Evolutionary conservation across 1,284 basidiomycete genomes (phyloP), one percentile per base, ranked within the genome.

Genomic region (Rugosomyces carneus): DNA sequence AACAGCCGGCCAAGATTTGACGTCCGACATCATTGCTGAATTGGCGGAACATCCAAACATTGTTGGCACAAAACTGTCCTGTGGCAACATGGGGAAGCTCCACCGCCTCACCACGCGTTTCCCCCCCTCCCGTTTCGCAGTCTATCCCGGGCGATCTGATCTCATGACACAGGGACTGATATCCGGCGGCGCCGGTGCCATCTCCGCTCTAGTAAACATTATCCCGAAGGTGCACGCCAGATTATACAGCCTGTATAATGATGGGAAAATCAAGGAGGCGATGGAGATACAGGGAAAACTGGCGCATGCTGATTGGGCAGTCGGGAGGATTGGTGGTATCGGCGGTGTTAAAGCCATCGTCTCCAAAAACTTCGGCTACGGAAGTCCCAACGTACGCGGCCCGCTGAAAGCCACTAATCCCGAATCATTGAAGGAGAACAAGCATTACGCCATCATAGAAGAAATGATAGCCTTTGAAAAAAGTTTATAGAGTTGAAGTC

Each of bases 31-130:
- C 42, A 78, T 96, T 23, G 36, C 18, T 8, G 18, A 7, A 6
- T 15, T 94, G 26, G 80, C 86, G 3, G 64, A 75, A 43, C 91
- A 94, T 60, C 88, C 87, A 9, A 93, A 93, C 68, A 90, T 92
- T 57, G 88, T 93, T 53, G 92, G 91, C 49, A 84, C 81, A 43
- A 94, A 93, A 67, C 74, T 93, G 36, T 93, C 91, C 31, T 92
- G 89, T 59, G 89, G 84, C 4, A 83, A 81, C 57, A 78, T 93
- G 49, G 89, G 90, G 37, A 93, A 93, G 62, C 79, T 90, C 42
- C 80, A 85, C 43, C 81, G 89, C 7, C 69, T 93, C 35, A 79
- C 82, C 5, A 78, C 77, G 1, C 61, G 68, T 3, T 73, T 80
- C 52, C 64, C 75, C 10, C 51, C 70, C 1, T 60, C 67, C 5